Evolutionary conservation across 148 eudicot species (phyloP).

Genomic region (Cornus controversa): DNA sequence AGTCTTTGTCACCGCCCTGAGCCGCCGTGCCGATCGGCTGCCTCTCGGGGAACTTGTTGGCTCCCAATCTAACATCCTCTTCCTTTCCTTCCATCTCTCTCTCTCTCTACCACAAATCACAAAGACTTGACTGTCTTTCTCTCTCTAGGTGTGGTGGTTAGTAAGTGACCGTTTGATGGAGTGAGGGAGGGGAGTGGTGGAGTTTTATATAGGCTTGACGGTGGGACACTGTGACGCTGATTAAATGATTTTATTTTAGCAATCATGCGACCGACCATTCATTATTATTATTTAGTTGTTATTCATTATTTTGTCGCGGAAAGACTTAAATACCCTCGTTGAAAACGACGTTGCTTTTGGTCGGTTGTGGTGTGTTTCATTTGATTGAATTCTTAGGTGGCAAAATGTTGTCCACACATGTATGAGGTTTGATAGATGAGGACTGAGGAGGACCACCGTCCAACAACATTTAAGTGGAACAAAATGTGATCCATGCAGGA

Average conservation of each 20-base stretch:
- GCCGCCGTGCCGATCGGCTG: slow-evolving; percentile 33
- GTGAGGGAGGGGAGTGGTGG: background rate
- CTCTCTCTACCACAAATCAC: slow-evolving; percentile 5
- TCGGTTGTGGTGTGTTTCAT: background rate
- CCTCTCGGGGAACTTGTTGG: slow-evolving; percentile 27
- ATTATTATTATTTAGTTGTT: background rate
- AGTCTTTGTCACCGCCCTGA: slow-evolving; percentile 23
- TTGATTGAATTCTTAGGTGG: background rate
- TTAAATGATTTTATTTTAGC: background rate
- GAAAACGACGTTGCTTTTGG: slow-evolving; percentile 3
- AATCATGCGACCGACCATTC: background rate
- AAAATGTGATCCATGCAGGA: background rate
- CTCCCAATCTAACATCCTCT: slow-evolving; percentile 28
- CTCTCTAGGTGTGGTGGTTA: background rate
- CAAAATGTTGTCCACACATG: background rate
- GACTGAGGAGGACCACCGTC: background rate
- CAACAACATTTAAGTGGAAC: background rate
- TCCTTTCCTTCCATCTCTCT: slow-evolving; percentile 32
- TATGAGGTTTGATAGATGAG: background rate
- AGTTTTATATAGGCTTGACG: background rate
- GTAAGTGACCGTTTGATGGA: background rate
- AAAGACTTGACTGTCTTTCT: background rate
- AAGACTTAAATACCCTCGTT: background rate
- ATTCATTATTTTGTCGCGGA: background rate
- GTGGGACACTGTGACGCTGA: background rate